Base-by-base conservation (phyloP, 2,329 filamentous ascomycete species). In the Chrysosporium queenslandicum region DNA sequence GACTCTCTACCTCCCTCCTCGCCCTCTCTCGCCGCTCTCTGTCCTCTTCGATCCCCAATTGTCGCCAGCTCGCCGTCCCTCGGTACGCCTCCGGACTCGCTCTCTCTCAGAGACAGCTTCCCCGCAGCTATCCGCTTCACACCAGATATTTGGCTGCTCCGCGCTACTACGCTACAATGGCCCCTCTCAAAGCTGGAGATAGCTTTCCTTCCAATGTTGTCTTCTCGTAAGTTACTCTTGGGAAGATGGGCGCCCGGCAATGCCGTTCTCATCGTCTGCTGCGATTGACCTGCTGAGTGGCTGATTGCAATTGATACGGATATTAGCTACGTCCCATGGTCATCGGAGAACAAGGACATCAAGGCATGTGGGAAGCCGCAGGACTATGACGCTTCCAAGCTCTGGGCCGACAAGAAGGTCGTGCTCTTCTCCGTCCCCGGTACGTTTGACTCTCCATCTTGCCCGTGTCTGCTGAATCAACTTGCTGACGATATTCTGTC, bases 101-200 rank as follows among this genome's bases (percentile, higher is more conserved):
- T 20, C 7, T 45, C 27, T 20, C 40, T 18, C 47, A 42, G 18
- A 32, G 8, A 23, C 37, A 43, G 27, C 30, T 51, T 27, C 49
- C 49, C 39, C 49, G 40, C 30, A 27, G 14, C 37, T 50, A 23
- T 25, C 37, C 48, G 27, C 37, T 36, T 23, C 37, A 50, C 18
- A 21, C 12, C 21, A 41, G 16, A 46, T 16, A 37, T 11, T 27
- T 36, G n/a, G 49, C 39, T 27, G 25, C 37, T 11, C 34, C 27
- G 16, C 50, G 53, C 43, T 43, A 27, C 25, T 51, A 54, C 56
- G 53, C 63, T 25, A 72, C 60, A 65, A 82, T 82, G 79, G 68
- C 83, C 73, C 78, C 78, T 69, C 79, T 92, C 71, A 83, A 90
- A 69, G 78, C 79, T 67, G 90, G 90, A 66, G 87, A 94, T 70